Evolutionary conservation across 139 green algal species (phyloP), one percentile per base, ranked within the genome.

Genomic region (Pleodorina starrii): DNA sequence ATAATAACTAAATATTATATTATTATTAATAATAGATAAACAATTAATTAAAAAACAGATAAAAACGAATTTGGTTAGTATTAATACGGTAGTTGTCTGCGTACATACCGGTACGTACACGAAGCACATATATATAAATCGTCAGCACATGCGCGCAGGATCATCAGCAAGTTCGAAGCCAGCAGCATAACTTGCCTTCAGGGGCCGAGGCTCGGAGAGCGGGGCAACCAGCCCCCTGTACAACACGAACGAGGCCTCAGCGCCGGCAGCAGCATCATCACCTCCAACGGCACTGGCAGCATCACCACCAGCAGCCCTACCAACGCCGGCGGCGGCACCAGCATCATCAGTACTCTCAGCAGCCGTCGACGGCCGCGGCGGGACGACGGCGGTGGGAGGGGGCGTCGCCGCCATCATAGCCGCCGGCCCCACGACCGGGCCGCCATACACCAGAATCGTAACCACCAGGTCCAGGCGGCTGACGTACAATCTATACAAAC

Each of bases 111-210:
- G n/a, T n/a, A n/a, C n/a, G n/a, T n/a, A n/a, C n/a, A n/a, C n/a
- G n/a, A n/a, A n/a, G n/a, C n/a, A n/a, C n/a, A n/a, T n/a, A n/a
- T n/a, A n/a, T n/a, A n/a, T n/a, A n/a, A n/a, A n/a, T n/a, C n/a
- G n/a, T n/a, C n/a, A n/a, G n/a, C n/a, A n/a, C n/a, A n/a, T n/a
- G n/a, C n/a, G n/a, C n/a, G n/a, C n/a, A n/a, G n/a, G n/a, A n/a
- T n/a, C n/a, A n/a, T n/a, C n/a, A n/a, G n/a, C n/a, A n/a, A n/a
- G n/a, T n/a, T n/a, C n/a, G n/a, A n/a, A n/a, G n/a, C n/a, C n/a
- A n/a, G n/a, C n/a, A n/a, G n/a, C n/a, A n/a, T n/a, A n/a, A 66
- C 54, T 73, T 59, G 66, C 74, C 48, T 82, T 44, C 14, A 82
- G 46, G 19, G 74, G 74, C 29, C 25, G 44, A 16, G 74, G 27